A percentile compares a stretch with the other conserved stretches of the same genome.
Conservation (phyloP, 2,329 filamentous ascomycete species). For the Penicillium freii region DNA sequence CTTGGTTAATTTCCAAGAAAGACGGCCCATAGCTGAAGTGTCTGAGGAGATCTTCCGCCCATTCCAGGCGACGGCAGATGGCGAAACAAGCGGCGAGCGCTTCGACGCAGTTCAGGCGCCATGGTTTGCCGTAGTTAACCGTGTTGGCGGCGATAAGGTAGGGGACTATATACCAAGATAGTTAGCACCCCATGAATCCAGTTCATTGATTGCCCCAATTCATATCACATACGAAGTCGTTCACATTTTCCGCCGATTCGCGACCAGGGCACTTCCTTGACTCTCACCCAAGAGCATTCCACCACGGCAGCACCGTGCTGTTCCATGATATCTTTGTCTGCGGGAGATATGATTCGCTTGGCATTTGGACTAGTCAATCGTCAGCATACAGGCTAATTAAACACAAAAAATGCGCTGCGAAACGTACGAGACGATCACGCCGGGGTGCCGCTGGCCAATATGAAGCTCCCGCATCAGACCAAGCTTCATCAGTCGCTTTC, state of each 20-base stretch:
- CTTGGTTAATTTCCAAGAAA: constrained; percentile 87
- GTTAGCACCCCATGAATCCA: not conserved
- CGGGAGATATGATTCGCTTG: constrained; percentile 77
- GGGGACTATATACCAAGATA: constrained; percentile 54
- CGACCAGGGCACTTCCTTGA: constrained; percentile 84
- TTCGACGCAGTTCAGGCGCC: constrained; percentile 93
- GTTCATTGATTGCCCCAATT: not conserved
- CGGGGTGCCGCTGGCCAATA: constrained; percentile 85
- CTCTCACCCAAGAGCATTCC: constrained; percentile 94
- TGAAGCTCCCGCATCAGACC: constrained; percentile 92
- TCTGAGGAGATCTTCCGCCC: constrained; percentile 78
- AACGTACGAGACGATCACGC: constrained; percentile 77
- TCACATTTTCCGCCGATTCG: constrained; percentile 93
- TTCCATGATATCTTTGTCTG: constrained; percentile 77
- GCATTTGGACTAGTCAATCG: constrained; percentile 66
- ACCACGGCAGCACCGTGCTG: constrained; percentile 92
- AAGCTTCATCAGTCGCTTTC: constrained; percentile 87
- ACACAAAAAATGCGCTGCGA: not conserved
- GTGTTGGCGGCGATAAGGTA: constrained; percentile 96
- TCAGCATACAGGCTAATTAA: constrained; percentile 1
- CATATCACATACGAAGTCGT: constrained; percentile 56
- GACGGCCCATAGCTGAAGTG: constrained; percentile 85
- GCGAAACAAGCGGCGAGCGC: constrained; percentile 88
- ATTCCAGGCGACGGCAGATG: constrained; percentile 88
- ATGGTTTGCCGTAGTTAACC: constrained; percentile 95